Percentiles rank a stretch among this genome's conserved stretches.
Conservation (phyloP, 805 yeast species). For the Debaryomyces castellii region DNA sequence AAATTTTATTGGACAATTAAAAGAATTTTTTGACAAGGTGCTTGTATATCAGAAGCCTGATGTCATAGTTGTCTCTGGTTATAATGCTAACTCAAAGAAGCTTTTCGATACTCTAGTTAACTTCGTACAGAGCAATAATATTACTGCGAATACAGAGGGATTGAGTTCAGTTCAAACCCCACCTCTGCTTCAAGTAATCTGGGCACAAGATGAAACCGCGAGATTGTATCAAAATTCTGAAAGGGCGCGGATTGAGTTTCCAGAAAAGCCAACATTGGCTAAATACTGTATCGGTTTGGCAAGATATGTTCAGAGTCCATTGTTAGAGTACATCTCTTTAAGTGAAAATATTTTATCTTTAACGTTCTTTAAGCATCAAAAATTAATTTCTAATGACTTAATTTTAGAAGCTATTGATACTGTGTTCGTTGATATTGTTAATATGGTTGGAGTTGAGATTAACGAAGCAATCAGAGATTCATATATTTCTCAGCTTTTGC, state of each 20-base stretch:
- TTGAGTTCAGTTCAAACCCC: constrained; percentile 37
- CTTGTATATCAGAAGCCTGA: constrained; percentile 64
- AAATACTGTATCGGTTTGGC: constrained; percentile 88
- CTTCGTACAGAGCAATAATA: constrained; percentile 55
- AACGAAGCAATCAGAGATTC: constrained; percentile 82
- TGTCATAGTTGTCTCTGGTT: constrained; percentile 87
- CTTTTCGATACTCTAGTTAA: constrained; percentile 56
- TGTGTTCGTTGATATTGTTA: constrained; percentile 84
- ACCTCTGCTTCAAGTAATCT: constrained; percentile 67
- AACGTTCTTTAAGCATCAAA: constrained; percentile 71
- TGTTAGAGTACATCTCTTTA: constrained; percentile 81
- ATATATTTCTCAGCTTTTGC: constrained; percentile 69
- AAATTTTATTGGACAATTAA: constrained; percentile 60
- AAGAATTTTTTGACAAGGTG: constrained; percentile 60
- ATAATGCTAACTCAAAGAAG: constrained; percentile 67
- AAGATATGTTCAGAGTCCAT: constrained; percentile 89
- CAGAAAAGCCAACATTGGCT: constrained; percentile 78
- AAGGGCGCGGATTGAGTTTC: constrained; percentile 73
- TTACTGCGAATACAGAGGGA: constrained; percentile 51
- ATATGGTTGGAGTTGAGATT: constrained; percentile 90
- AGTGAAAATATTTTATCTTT: constrained; percentile 72
- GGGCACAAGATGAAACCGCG: constrained; percentile 93
- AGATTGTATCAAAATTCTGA: constrained; percentile 79
- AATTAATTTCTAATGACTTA: constrained; percentile 61
- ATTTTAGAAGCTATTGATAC: constrained; percentile 69